Conservation (phyloP, 768 basidiomycete species). For the Sarcodon sp. region DNA sequence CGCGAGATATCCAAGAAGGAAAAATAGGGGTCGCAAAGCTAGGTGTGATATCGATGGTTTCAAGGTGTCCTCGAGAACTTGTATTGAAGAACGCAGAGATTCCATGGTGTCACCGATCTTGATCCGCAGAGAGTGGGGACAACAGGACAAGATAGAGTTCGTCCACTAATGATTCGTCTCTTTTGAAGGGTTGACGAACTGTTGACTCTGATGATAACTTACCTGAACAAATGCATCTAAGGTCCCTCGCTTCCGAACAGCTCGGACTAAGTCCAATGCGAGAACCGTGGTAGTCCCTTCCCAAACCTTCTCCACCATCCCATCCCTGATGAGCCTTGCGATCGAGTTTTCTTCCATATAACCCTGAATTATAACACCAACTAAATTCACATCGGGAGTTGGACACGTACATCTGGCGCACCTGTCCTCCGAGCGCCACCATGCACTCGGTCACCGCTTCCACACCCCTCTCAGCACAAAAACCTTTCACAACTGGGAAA, state of each 20-base stretch:
- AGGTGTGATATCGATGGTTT: conserved; percentile 28
- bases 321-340: conserved; percentile 52
- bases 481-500: conserved; percentile 62
- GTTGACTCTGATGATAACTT: conserved; percentile 9
- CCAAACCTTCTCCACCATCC: conserved; percentile 73
- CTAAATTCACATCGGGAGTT: too few species aligned
- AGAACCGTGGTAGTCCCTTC: conserved; percentile 65
- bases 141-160: conserved; percentile 25
- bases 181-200: background rate
- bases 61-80: conserved; percentile 27
- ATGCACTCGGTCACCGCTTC: conserved; percentile 64
- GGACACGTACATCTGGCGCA: too few species aligned
- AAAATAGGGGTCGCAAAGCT: conserved; percentile 42
- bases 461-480: conserved; percentile 49
- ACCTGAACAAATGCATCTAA: conserved; percentile 39
- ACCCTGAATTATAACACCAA: conserved; percentile 26
- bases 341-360: conserved; percentile 80
- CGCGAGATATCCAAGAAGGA: conserved; percentile 41
- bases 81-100: conserved; percentile 25
- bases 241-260: conserved; percentile 29
- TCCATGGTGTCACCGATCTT: conserved; percentile 11
- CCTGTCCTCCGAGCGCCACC: conserved; percentile 48
- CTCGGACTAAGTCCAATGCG: conserved; percentile 51
- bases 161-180: conserved; percentile 34
- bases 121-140: conserved; percentile 21